A percentile compares a stretch with the other conserved stretches of the same genome.
phyloP scores from a whole-genome alignment of 1,139 yeast species.

The Geotrichum klebahnii region DNA sequence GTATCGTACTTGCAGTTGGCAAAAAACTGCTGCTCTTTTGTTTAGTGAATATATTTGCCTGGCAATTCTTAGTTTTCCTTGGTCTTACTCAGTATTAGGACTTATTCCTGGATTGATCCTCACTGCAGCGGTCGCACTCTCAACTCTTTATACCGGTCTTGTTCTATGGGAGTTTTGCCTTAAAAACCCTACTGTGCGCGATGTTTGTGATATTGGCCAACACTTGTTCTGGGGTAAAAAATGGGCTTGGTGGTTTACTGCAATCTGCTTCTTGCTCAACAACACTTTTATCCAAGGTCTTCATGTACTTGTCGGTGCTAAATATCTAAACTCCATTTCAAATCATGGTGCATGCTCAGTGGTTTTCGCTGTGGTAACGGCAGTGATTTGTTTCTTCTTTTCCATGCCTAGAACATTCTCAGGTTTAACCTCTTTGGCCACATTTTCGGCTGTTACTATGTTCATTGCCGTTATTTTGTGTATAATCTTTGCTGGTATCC shows the following conservation, averaged over 20 bases:
- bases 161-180: conserved; percentile 54
- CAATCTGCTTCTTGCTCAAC: conserved; percentile 51
- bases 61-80: conserved; percentile 61
- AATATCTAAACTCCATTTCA: conserved; percentile 54
- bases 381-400: conserved; percentile 47
- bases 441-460: conserved; percentile 55
- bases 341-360: conserved; percentile 51
- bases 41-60: conserved; percentile 59
- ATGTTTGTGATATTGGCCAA: conserved; percentile 59
- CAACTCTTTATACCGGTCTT: conserved; percentile 54
- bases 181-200: conserved; percentile 49
- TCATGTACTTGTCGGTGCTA: conserved; percentile 59
- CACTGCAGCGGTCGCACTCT: conserved; percentile 50
- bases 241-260: conserved; percentile 58
- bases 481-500: conserved; percentile 53
- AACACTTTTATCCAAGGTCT: conserved; percentile 56
- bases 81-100: conserved; percentile 60
- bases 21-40: conserved; percentile 53
- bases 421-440: conserved; percentile 49
- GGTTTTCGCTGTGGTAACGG: conserved; percentile 48
- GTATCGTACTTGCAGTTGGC: conserved; percentile 55
- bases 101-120: conserved; percentile 55
- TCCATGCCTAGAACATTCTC: conserved; percentile 57
- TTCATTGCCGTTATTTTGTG: conserved; percentile 52
- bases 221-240: conserved; percentile 50